Evolutionary conservation across 148 eudicot genomes (phyloP).

Genomic region (Nepenthes gracilis): DNA sequence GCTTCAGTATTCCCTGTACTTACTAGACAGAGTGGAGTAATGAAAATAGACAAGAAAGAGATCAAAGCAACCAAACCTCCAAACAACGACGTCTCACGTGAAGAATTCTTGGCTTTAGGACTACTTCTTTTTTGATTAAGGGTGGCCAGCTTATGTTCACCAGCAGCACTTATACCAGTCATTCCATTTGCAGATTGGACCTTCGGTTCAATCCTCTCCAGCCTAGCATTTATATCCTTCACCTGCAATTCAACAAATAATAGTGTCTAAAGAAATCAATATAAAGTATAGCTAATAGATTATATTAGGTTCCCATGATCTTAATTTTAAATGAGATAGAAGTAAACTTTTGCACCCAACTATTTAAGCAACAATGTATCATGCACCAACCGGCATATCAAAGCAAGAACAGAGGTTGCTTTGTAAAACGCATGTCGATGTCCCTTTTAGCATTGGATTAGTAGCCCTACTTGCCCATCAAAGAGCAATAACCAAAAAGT

Average conservation of each 20-base stretch:
- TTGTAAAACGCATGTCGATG: no score
- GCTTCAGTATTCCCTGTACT: no score
- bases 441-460: no score
- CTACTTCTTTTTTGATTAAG: conserved; percentile 69
- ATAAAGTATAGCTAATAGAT: background rate
- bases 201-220: conserved; percentile 88
- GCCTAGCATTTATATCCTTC: conserved; percentile 78
- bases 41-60: no score
- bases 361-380: no score
- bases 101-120: conserved; percentile 70
- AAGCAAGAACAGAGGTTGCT: no score
- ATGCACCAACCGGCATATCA: no score
- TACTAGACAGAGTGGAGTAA: no score
- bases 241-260: conserved; percentile 33
- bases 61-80: conserved; percentile 54
- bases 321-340: background rate
- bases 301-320: background rate
- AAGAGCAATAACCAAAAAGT: no score
- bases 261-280: background rate
- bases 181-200: conserved; percentile 52
- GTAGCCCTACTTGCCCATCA: no score
- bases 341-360: background rate
- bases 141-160: conserved; percentile 39
- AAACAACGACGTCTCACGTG: conserved; percentile 71
- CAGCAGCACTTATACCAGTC: conserved; percentile 28